Conservation (phyloP, 108 stramenopile species). For the Mayamaea pseudoterrestris region DNA sequence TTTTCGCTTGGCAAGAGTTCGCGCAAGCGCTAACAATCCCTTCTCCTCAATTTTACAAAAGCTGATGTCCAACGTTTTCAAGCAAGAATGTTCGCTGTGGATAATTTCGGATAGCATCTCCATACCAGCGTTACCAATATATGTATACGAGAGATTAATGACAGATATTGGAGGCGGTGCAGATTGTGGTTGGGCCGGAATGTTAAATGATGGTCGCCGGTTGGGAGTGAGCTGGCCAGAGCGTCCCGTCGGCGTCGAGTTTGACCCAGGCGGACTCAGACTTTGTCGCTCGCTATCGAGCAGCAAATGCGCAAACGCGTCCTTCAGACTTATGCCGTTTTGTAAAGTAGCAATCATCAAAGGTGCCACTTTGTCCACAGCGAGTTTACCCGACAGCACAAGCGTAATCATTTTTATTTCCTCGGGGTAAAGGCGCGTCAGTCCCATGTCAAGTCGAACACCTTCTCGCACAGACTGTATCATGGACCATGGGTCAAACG, state of each 20-base stretch:
- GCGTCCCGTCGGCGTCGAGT: not conserved
- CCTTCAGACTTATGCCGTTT: constrained; percentile 22
- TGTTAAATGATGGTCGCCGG: too few relatives aligned
- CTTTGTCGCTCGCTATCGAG: too few relatives aligned
- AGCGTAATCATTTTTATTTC: constrained; percentile 57
- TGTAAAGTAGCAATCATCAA: constrained; percentile 49
- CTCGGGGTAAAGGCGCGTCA: constrained; percentile 35
- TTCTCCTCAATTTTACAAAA: constrained; percentile 57
- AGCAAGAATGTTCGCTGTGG: constrained; percentile 22
- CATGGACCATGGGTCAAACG: constrained; percentile 46
- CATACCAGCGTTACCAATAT: constrained; percentile 60
- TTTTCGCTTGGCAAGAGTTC: constrained; percentile 35
- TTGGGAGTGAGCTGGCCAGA: not conserved
- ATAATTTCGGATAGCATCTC: constrained; percentile 54
- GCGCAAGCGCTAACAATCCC: constrained; percentile 42
- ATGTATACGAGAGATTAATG: constrained; percentile 66
- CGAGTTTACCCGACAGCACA: constrained; percentile 51
- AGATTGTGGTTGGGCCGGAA: not conserved
- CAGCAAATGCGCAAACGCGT: constrained; percentile 21
- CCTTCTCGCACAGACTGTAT: constrained; percentile 53
- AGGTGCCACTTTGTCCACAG: constrained; percentile 39
- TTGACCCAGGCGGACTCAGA: too few relatives aligned
- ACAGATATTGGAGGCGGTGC: constrained; percentile 38
- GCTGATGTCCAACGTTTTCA: constrained; percentile 67
- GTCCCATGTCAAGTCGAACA: constrained; percentile 54